A percentile compares a stretch with the other conserved stretches of the same genome.
These are phyloP conservation scores for Kregervanrija pseudodelftensis DNA, from an alignment of 805 yeast species.

Conservation along the genomic window DNA sequence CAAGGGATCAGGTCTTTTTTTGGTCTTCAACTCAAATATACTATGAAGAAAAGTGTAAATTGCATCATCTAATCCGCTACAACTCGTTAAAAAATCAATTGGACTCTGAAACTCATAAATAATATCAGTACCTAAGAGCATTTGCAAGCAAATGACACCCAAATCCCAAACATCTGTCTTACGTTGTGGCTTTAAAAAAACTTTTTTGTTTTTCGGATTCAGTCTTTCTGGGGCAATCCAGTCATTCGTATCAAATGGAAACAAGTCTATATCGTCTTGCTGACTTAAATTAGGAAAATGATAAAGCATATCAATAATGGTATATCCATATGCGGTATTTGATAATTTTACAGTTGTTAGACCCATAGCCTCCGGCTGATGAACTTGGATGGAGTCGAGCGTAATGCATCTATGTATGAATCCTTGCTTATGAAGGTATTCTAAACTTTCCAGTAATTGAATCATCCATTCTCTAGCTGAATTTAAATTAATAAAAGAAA, in stretches of 20 bases:
- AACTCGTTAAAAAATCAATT: constrained; percentile 46
- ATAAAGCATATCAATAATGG: constrained; percentile 33
- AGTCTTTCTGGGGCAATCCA: constrained; percentile 83
- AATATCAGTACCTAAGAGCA: constrained; percentile 54
- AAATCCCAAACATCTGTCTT: constrained; percentile 93
- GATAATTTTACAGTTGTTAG: constrained; percentile 52
- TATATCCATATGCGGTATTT: constrained; percentile 53
- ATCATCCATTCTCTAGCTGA: constrained; percentile 85
- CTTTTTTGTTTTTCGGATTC: constrained; percentile 15
- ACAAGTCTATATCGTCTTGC: constrained; percentile 14
- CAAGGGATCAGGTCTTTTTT: constrained; percentile 73
- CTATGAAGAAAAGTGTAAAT: constrained; percentile 59
- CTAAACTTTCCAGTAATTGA: constrained; percentile 78
- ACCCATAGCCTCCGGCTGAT: constrained; percentile 43
- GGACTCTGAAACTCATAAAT: constrained; percentile 53
- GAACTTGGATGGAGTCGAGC: constrained; percentile 49
- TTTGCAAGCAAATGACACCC: constrained; percentile 69
- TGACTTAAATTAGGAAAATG: constrained; percentile 25
- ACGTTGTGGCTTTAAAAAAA: constrained; percentile 47
- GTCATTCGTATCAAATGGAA: constrained; percentile 25
- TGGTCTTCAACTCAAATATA: constrained; percentile 58
- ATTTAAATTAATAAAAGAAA: constrained; percentile 60
- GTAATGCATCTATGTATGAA: constrained; percentile 65
- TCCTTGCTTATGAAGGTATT: constrained; percentile 80
- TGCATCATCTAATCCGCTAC: constrained; percentile 37